These are phyloP conservation scores for Candida albicans DNA, from an alignment of 1,139 yeast species.

Conservation along the genomic window DNA sequence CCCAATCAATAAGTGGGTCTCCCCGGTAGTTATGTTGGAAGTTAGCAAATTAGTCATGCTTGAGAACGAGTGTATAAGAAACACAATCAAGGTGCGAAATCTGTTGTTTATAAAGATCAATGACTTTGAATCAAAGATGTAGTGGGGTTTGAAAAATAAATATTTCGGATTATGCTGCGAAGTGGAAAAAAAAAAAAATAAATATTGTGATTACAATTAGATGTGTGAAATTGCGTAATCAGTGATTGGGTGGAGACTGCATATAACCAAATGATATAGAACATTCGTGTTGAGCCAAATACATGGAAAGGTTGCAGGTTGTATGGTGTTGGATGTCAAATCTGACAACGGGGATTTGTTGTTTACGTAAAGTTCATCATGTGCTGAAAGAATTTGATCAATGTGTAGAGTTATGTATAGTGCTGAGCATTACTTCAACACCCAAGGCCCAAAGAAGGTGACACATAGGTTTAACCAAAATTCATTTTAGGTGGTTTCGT, in stretches of 20 bases:
- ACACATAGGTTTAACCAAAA: no score
- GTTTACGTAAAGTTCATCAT: no score
- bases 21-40: slow-evolving; percentile 51
- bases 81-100: no score
- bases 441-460: no score
- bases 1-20: slow-evolving; percentile 66
- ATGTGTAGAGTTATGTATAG: no score
- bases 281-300: background rate
- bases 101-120: no score
- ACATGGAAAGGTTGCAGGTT: background rate
- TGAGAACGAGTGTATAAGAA: background rate
- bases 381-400: background rate
- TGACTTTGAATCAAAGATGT: no score
- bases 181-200: background rate
- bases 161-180: no score
- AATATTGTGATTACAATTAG: background rate
- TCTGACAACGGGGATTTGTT: no score
- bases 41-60: slow-evolving; percentile 43
- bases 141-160: no score
- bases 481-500: no score
- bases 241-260: background rate
- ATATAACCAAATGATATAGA: background rate
- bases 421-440: no score
- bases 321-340: background rate
- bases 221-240: slow-evolving; percentile 4